phyloP scores from a whole-genome alignment of 305 asterid species.

The Fraxinus dipetala region DNA sequence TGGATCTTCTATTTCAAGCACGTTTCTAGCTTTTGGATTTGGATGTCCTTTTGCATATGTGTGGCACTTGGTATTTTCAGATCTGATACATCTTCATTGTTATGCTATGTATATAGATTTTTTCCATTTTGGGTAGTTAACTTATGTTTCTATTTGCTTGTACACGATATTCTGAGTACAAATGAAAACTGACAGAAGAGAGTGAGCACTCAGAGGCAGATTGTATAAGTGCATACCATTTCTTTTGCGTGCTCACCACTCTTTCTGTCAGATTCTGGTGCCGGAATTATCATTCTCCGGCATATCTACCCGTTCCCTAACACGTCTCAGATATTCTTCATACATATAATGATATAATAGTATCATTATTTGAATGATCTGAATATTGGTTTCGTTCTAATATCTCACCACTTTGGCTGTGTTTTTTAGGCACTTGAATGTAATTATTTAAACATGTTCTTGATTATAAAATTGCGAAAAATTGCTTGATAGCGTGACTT shows the following conservation, averaged over 20 bases:
- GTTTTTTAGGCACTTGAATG: neutral
- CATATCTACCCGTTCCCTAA: neutral
- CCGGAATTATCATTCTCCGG: neutral
- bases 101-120: neutral
- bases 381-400: neutral
- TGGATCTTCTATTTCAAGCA: neutral
- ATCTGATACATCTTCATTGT: neutral
- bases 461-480: neutral
- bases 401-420: neutral
- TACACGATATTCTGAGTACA: neutral
- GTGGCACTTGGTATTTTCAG: neutral
- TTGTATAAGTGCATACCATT: neutral
- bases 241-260: slow-evolving; percentile 8
- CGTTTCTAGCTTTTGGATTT: neutral
- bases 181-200: slow-evolving; percentile 12
- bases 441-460: neutral
- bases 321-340: neutral
- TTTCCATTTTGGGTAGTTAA: neutral
- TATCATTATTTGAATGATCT: neutral
- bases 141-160: neutral
- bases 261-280: slow-evolving; percentile 1
- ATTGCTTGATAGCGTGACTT: neutral
- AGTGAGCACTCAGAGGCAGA: slow-evolving; percentile 13
- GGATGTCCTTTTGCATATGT: neutral
- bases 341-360: neutral